A percentile compares a stretch with the other conserved stretches of the same genome.
Evolutionary conservation across 306 rosid genomes (phyloP).

Genomic region (Styphnolobium japonicum): DNA sequence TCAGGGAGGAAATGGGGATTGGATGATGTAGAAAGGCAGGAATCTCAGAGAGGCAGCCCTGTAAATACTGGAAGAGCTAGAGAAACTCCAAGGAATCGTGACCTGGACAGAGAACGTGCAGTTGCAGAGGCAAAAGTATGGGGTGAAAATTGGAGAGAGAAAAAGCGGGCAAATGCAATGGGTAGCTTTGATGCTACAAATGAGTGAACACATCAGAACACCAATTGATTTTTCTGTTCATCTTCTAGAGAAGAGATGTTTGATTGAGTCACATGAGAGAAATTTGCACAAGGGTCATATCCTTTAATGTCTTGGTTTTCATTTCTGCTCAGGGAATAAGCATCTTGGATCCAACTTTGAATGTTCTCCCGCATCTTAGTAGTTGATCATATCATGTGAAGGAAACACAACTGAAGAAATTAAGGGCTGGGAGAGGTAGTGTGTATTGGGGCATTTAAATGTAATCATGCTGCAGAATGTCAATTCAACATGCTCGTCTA

Average conservation of each 20-base stretch:
- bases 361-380: slow-evolving; percentile 29
- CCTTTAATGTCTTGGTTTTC: slow-evolving; percentile 45
- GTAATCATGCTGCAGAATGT: slow-evolving; percentile 15
- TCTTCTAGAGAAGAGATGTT: slow-evolving; percentile 32
- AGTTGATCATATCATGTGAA: slow-evolving; percentile 33
- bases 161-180: slow-evolving; percentile 68
- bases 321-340: slow-evolving; percentile 32
- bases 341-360: slow-evolving; percentile 41
- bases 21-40: slow-evolving; percentile 73
- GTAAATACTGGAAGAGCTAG: slow-evolving; percentile 72
- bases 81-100: slow-evolving; percentile 83
- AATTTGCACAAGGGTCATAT: slow-evolving; percentile 21
- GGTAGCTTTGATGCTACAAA: slow-evolving; percentile 90
- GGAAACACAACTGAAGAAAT: slow-evolving; percentile 15
- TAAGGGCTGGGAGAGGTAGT: slow-evolving; percentile 4
- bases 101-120: slow-evolving; percentile 88
- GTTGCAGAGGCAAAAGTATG: slow-evolving; percentile 97
- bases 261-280: slow-evolving; percentile 44
- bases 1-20: slow-evolving; percentile 84
- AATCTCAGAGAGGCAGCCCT: slow-evolving; percentile 81
- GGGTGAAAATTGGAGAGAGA: slow-evolving; percentile 98
- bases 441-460: slow-evolving; percentile 35
- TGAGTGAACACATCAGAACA: slow-evolving; percentile 46
- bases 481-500: slow-evolving; percentile 33
- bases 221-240: slow-evolving; percentile 21